These are phyloP conservation scores for Berkeleyomyces rouxiae DNA, from an alignment of 2,329 filamentous ascomycete species.

Conservation along the genomic window DNA sequence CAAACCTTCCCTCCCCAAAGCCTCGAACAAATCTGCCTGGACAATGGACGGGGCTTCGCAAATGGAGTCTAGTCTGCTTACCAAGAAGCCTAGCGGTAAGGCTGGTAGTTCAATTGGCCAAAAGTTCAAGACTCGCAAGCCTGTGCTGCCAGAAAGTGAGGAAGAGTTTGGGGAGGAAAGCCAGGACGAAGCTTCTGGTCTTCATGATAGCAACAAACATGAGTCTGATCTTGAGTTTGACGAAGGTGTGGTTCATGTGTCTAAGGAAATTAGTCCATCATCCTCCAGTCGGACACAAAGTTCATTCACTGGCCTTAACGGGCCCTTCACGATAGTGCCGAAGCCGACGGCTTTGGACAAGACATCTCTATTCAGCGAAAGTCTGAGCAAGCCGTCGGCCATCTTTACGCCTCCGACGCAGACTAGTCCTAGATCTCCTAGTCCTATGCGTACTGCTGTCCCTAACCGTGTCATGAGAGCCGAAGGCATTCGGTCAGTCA, in stretches of 20 bases:
- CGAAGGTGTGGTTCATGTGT: conserved; percentile 47
- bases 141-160: conserved; percentile 19
- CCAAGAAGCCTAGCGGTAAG: conserved; percentile 16
- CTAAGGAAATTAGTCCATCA: conserved; percentile 39
- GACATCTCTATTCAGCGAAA: conserved; percentile 6
- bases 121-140: conserved; percentile 4
- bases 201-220: conserved; percentile 28
- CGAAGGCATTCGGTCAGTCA: conserved; percentile 39
- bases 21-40: conserved; percentile 13
- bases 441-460: conserved; percentile 45
- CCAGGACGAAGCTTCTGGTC: conserved; percentile 24
- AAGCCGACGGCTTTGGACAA: conserved; percentile 7
- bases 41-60: conserved; percentile 21
- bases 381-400: background rate
- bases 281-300: conserved; percentile 36
- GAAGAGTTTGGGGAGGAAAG: conserved; percentile 26
- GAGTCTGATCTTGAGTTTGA: conserved; percentile 31
- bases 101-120: background rate
- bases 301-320: conserved; percentile 36
- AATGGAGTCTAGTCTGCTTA: conserved; percentile 25
- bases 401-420: conserved; percentile 31
- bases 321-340: conserved; percentile 30
- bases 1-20: conserved; percentile 5
- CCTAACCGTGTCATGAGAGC: conserved; percentile 32
- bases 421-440: conserved; percentile 54